phyloP scores from a whole-genome alignment of 352 stramenopile genomes.

The Aphanomyces astaci region DNA sequence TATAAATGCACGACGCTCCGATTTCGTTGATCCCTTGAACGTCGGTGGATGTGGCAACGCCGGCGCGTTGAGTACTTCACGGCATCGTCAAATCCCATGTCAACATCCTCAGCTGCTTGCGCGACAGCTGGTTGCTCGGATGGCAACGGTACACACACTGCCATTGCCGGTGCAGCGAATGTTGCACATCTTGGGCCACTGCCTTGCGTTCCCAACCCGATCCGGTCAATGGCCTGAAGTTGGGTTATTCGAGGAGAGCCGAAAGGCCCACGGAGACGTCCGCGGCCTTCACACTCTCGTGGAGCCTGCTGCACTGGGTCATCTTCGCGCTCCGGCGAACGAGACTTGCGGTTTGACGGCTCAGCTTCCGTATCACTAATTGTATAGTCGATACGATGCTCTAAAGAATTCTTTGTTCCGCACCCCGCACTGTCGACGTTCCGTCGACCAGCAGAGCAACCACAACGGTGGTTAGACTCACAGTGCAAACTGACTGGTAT shows the following conservation, averaged over 20 bases:
- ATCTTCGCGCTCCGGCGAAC: not conserved
- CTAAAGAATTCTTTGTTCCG: not conserved
- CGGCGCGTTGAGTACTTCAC: not conserved
- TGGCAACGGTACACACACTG: too few relatives aligned
- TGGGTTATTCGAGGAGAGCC: not conserved
- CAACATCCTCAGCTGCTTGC: constrained; percentile 1
- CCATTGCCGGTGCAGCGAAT: too few relatives aligned
- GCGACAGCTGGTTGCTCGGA: not conserved
- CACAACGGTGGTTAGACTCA: too few relatives aligned
- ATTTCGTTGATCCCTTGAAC: constrained; percentile 14
- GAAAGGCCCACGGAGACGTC: not conserved
- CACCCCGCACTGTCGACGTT: too few relatives aligned
- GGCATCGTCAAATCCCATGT: constrained; percentile 4
- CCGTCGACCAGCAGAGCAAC: too few relatives aligned
- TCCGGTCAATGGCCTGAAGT: not conserved
- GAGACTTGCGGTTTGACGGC: not conserved
- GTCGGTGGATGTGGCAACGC: constrained; percentile 7
- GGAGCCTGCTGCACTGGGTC: not conserved
- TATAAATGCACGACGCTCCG: constrained; percentile 13
- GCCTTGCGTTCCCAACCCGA: not conserved
- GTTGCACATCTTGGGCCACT: not conserved
- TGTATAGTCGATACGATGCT: not conserved
- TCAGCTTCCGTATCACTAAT: not conserved
- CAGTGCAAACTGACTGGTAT: too few relatives aligned
- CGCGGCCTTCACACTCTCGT: not conserved